These are phyloP conservation scores for Bacidia gigantensis DNA, from an alignment of 495 filamentous ascomycete genomes.

Conservation along the genomic window DNA sequence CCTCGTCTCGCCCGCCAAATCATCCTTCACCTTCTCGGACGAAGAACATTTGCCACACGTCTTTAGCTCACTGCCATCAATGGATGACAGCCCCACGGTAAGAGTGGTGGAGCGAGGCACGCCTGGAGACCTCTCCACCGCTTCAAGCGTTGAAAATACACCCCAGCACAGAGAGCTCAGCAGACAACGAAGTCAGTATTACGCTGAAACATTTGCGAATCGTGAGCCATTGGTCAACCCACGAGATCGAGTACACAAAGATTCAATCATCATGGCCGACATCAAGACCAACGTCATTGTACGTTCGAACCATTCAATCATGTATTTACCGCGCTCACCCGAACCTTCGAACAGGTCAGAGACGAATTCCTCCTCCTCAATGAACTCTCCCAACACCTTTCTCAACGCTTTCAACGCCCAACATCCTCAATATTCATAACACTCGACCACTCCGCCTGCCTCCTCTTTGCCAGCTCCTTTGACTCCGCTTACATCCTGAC, in stretches of 20 bases:
- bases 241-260: conserved; percentile 43
- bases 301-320: conserved; percentile 20
- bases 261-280: conserved; percentile 65
- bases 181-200: conserved; percentile 38
- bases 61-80: conserved; percentile 5
- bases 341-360: conserved; percentile 20
- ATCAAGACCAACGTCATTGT: conserved; percentile 76
- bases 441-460: conserved; percentile 57
- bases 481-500: conserved; percentile 73
- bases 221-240: conserved; percentile 38
- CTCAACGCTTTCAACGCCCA: conserved; percentile 57
- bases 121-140: conserved; percentile 2
- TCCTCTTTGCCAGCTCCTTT: conserved; percentile 59
- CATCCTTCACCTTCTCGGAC: conserved; percentile 16
- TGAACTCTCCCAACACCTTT: conserved; percentile 53
- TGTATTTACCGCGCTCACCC: not conserved
- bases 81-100: conserved; percentile 11
- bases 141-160: conserved; percentile 9
- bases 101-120: conserved; percentile 6
- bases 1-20: conserved; percentile 15
- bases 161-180: conserved; percentile 20
- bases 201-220: conserved; percentile 44
- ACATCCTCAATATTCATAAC: conserved; percentile 58
- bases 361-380: conserved; percentile 43
- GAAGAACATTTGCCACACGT: conserved; percentile 10